Base-by-base conservation (phyloP, 768 basidiomycete species). In the Suillus clintonianus region DNA sequence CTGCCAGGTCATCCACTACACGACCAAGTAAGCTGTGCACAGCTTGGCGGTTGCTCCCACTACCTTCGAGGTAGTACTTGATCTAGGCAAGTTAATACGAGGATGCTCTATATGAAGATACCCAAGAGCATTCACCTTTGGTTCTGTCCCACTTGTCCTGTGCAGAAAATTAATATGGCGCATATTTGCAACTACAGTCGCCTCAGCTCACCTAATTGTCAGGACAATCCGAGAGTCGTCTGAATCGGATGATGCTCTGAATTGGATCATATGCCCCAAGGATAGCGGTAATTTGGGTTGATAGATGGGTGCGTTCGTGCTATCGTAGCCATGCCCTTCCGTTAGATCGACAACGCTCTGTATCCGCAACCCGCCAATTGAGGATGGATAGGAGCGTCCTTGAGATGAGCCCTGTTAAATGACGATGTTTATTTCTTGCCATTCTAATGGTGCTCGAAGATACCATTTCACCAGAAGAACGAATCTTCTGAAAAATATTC, bases 131-230 rank as follows among this genome's bases (percentile, higher is more conserved):
- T 65, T 37, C 69, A 90, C 92, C 86, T 95, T 95, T 0, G 94
- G 94, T 69, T 95, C 94, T 15, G 94, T 96, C 22, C 94, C 94
- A 68, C 91, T 93, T 34, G 94, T 95, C 60, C 94, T 90, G 39
- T 30, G 64, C 22, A 57, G 42, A 8, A 41, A 37, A 48, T 67
- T 3, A 59, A 51, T 34, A 42, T 48, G 2, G 42, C 60, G 11
- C 7, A 11, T 6, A 3, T 37, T 36, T 55, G 47, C 34, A 43
- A 58, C 58, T 36, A 47, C 30, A 14, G 34, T 27, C 56, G 24
- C 30, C 37, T 36, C 53, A 15, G 71, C 79, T 9, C 72, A 90
- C 91, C 92, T 81, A 41, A 85, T 83, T 1, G 94, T 95, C 58
- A 95, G 77, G 1, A 86, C 84, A 48, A 94, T 81, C 65, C 76